Percentiles rank a stretch among this genome's conserved stretches.
Conservation (phyloP, 2,329 filamentous ascomycete genomes). For the Balansia obtecta region DNA sequence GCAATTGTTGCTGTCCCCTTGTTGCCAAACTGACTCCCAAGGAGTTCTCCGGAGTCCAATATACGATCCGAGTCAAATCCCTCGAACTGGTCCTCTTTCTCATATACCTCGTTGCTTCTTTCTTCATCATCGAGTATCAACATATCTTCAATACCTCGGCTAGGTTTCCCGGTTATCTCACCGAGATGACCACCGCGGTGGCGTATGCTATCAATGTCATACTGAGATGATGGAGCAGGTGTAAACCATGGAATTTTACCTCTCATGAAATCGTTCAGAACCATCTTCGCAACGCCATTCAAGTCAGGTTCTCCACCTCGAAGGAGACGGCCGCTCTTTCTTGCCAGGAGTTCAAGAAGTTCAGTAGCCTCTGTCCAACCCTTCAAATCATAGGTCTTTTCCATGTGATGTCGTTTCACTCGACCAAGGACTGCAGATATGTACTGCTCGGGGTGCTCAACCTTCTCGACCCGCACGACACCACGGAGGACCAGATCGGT, state of each 20-base stretch:
- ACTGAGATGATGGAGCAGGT: constrained; percentile 52
- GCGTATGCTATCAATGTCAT: constrained; percentile 39
- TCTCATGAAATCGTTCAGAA: constrained; percentile 88
- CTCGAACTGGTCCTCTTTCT: not conserved
- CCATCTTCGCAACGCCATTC: constrained; percentile 92
- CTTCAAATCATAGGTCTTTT: constrained; percentile 82
- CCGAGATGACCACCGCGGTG: constrained; percentile 69
- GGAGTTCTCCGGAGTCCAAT: not conserved
- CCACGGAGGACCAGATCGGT: constrained; percentile 83
- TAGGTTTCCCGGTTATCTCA: constrained; percentile 78
- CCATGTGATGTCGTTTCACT: constrained; percentile 78
- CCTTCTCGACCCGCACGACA: constrained; percentile 88
- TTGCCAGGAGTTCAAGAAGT: constrained; percentile 75
- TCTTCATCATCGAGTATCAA: constrained; percentile 14
- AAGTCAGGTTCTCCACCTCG: constrained; percentile 92
- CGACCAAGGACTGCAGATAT: constrained; percentile 69
- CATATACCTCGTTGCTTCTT: not conserved
- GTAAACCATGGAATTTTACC: constrained; percentile 97
- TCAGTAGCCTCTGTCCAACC: constrained; percentile 66
- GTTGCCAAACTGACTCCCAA: too few species aligned
- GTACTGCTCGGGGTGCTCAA: constrained; percentile 93
- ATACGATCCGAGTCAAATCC: not conserved
- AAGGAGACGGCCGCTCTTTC: constrained; percentile 75
- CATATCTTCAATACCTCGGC: constrained; percentile 36
- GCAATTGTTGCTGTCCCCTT: not conserved